Evolutionary conservation across 2,329 filamentous ascomycete genomes (phyloP).

Genomic region (Trichoderma pleuroti): DNA sequence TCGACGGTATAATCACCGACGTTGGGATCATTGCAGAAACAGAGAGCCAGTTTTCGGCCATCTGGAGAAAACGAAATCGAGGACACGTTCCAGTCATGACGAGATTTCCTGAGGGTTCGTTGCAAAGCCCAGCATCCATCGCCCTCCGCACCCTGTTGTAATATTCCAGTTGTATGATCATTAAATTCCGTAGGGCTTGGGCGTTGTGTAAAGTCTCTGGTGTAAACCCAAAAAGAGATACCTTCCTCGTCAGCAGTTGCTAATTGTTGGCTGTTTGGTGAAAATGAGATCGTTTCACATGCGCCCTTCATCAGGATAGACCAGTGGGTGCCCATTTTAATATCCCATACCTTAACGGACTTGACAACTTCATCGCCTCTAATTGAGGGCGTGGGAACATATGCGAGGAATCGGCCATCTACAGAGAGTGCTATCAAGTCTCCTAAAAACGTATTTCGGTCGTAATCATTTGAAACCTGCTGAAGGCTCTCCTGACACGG

Average conservation of each 20-base stretch:
- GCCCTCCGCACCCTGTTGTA: not conserved
- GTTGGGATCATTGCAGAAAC: no score
- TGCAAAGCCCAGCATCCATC: not conserved
- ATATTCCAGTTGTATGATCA: no score
- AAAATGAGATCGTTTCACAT: not conserved
- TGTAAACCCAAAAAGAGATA: not conserved
- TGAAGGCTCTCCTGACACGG: not conserved
- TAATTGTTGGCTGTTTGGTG: not conserved
- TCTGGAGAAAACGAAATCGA: not conserved
- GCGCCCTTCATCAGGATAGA: not conserved
- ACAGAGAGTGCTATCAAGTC: not conserved
- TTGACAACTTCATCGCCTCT: no score
- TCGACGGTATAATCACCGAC: not conserved
- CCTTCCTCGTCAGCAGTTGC: not conserved
- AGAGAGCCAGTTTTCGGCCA: not conserved
- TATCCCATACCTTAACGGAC: not conserved
- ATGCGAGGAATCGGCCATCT: not conserved
- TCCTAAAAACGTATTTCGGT: no score
- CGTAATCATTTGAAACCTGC: no score
- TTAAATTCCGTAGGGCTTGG: no score
- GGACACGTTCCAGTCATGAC: no score
- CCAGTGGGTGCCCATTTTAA: not conserved
- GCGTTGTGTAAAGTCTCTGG: fast-evolving
- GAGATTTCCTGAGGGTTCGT: no score
- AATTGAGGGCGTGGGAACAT: not conserved